Conservation (phyloP, 768 basidiomycete genomes). For the Suillus weaverae region DNA sequence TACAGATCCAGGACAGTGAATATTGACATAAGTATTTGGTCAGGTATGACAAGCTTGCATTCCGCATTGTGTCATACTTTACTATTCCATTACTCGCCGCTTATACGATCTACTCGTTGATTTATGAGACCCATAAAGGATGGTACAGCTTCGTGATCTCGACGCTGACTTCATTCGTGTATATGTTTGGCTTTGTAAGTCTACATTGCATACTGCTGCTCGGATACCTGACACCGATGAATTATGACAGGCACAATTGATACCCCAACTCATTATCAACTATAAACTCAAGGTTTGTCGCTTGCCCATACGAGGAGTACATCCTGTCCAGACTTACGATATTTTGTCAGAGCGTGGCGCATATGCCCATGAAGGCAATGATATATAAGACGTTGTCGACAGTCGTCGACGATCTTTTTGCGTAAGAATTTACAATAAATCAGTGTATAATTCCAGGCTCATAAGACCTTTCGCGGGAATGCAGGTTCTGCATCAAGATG, state of each 20-base stretch:
- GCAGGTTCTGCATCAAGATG: conserved; percentile 94
- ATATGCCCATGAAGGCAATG: conserved; percentile 99
- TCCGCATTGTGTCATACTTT: conserved; percentile 91
- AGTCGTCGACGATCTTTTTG: conserved; percentile 90
- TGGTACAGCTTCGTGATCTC: conserved; percentile 98
- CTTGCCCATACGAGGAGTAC: conserved; percentile 14
- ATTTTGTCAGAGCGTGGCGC: conserved; percentile 76
- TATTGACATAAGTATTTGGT: conserved; percentile 10
- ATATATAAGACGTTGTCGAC: conserved; percentile 91
- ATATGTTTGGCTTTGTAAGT: conserved; percentile 98
- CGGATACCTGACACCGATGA: conserved; percentile 16
- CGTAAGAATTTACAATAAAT: conserved; percentile 47
- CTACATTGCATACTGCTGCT: not conserved
- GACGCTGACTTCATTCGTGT: conserved; percentile 89
- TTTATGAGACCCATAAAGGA: conserved; percentile 83
- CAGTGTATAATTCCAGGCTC: conserved; percentile 12
- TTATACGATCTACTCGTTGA: conserved; percentile 78
- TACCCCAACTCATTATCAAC: conserved; percentile 92
- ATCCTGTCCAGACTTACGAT: conserved; percentile 8
- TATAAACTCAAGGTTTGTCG: conserved; percentile 85
- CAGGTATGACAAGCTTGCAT: conserved; percentile 90
- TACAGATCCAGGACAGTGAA: conserved; percentile 20
- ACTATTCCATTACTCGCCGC: conserved; percentile 77
- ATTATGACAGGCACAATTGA: conserved; percentile 67
- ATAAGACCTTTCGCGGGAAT: conserved; percentile 16